Evolutionary conservation across 371 early-diverging fungal genomes (phyloP).

Genomic region (Batrachochytrium dendrobatidis): DNA sequence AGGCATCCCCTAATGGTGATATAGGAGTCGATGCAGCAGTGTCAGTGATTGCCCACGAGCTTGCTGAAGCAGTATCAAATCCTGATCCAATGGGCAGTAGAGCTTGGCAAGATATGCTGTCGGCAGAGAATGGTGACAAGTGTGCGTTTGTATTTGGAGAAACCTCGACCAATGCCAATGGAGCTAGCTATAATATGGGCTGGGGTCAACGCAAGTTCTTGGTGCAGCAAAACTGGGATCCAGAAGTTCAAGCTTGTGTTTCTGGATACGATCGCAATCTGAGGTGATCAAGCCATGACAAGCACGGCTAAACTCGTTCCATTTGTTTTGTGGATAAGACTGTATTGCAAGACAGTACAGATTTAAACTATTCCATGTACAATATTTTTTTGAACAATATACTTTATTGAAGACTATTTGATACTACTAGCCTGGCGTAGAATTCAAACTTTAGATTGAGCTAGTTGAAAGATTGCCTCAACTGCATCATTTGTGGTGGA

Average conservation of each 20-base stretch:
- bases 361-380: too few relatives aligned
- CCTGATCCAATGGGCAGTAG: constrained; percentile 27
- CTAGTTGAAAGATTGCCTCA: neutral
- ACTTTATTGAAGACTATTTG: too few relatives aligned
- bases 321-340: too few relatives aligned
- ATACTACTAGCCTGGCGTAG: neutral
- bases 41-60: constrained; percentile 47
- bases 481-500: neutral
- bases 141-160: constrained; percentile 34
- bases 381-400: too few relatives aligned
- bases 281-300: too few relatives aligned
- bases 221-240: constrained; percentile 37
- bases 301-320: too few relatives aligned
- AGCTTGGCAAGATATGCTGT: constrained; percentile 33
- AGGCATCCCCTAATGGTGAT: constrained; percentile 36
- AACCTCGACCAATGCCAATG: constrained; percentile 12
- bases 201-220: constrained; percentile 33
- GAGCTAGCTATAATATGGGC: constrained; percentile 38
- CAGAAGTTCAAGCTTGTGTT: constrained; percentile 31
- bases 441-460: neutral
- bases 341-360: too few relatives aligned
- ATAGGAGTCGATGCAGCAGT: constrained; percentile 45
- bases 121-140: constrained; percentile 43
- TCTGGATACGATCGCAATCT: too few relatives aligned
- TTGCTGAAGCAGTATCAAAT: constrained; percentile 45